Percentiles rank a stretch among this genome's conserved stretches.
Conservation (phyloP, 1,139 yeast genomes). For the Magnusiomyces paraingens region DNA sequence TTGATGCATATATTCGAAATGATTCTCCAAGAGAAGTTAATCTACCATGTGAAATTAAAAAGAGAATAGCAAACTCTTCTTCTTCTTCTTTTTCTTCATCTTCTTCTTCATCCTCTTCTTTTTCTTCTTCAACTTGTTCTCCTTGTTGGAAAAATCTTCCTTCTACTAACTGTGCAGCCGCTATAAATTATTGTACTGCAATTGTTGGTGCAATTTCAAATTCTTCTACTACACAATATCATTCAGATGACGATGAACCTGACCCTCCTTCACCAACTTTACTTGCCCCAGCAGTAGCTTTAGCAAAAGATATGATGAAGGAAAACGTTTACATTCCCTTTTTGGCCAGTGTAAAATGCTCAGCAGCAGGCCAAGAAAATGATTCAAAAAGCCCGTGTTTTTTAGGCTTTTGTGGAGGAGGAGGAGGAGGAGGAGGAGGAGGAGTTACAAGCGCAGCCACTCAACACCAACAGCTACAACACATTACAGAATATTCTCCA, state of each 20-base stretch:
- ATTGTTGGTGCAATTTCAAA: too few relatives aligned
- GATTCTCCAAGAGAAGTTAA: slow-evolving; percentile 32
- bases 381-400: background rate
- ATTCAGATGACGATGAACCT: slow-evolving; percentile 4
- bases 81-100: slow-evolving; percentile 4
- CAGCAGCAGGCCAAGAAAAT: background rate
- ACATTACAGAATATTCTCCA: background rate
- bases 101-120: too few relatives aligned
- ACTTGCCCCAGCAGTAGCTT: slow-evolving; percentile 23
- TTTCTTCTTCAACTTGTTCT: too few relatives aligned
- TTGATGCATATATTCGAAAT: slow-evolving; percentile 27
- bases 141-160: background rate
- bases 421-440: too few relatives aligned
- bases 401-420: background rate
- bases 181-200: too few relatives aligned
- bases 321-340: slow-evolving; percentile 29
- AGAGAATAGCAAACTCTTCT: slow-evolving; percentile 17
- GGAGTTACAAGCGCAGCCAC: too few relatives aligned
- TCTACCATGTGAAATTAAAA: slow-evolving; percentile 28
- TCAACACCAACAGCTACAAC: too few relatives aligned
- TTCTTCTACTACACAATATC: too few relatives aligned
- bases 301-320: slow-evolving; percentile 30
- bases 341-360: slow-evolving; percentile 14
- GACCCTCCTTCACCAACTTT: slow-evolving; percentile 24
- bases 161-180: too few relatives aligned